Conservation (phyloP, 169 alveolate species). For the Plasmodium yoelii region DNA sequence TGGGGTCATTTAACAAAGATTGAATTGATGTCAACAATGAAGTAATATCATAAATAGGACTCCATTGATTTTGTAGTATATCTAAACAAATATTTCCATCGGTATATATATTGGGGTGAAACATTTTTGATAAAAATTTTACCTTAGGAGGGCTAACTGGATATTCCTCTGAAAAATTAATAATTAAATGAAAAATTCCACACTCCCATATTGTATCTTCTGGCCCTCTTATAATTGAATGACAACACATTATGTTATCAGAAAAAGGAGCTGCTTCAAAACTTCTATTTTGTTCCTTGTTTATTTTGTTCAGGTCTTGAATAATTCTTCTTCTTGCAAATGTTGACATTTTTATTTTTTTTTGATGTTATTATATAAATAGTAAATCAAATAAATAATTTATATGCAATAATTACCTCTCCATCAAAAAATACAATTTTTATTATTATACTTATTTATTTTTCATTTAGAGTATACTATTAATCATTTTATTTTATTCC, state of each 20-base stretch:
- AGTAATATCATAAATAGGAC: slow-evolving; percentile 95
- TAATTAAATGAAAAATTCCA: slow-evolving; percentile 92
- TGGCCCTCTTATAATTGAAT: slow-evolving; percentile 96
- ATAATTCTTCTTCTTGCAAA: slow-evolving; percentile 91
- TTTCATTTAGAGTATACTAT: no score
- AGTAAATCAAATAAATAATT: no score
- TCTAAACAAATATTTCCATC: slow-evolving; percentile 94
- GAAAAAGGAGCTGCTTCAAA: slow-evolving; percentile 93
- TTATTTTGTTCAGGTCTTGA: slow-evolving; percentile 91
- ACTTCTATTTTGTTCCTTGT: slow-evolving; percentile 92
- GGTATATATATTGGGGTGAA: slow-evolving; percentile 93
- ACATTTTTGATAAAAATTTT: slow-evolving; percentile 88
- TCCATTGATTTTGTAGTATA: slow-evolving; percentile 94
- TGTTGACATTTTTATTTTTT: slow-evolving; percentile 79
- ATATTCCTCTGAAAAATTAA: slow-evolving; percentile 93
- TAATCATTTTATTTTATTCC: background rate
- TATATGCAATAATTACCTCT: no score
- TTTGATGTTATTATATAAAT: background rate
- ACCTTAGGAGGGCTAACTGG: slow-evolving; percentile 94
- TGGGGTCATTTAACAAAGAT: slow-evolving; percentile 95
- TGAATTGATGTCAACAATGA: slow-evolving; percentile 94
- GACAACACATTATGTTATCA: slow-evolving; percentile 94
- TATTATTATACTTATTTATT: no score
- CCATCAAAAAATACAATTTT: no score
- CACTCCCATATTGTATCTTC: slow-evolving; percentile 97